Evolutionary conservation across 1,284 basidiomycete species (phyloP).

Genomic region (Cutaneotrichosporon daszewskae): DNA sequence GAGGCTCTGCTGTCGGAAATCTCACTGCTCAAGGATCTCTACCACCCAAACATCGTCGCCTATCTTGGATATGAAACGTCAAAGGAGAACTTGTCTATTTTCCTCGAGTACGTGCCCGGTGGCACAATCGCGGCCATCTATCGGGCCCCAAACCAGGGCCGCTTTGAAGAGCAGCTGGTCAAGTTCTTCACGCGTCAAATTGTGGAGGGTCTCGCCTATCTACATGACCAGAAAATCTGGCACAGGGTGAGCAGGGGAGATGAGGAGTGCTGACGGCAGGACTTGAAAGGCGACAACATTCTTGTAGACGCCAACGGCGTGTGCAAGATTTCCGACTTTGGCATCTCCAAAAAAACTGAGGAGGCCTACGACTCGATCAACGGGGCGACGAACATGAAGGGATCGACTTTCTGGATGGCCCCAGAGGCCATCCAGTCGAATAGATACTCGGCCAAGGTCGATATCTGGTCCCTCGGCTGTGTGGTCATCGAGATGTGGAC

Average conservation of each 20-base stretch:
- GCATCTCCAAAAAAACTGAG: slow-evolving; percentile 76
- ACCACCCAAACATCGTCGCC: slow-evolving; percentile 94
- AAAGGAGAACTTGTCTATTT: slow-evolving; percentile 84
- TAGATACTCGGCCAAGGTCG: slow-evolving; percentile 91
- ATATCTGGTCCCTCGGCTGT: slow-evolving; percentile 98
- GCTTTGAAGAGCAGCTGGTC: slow-evolving; percentile 73
- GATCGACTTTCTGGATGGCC: slow-evolving; percentile 99
- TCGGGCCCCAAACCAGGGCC: slow-evolving; percentile 73
- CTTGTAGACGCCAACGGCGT: slow-evolving; percentile 86
- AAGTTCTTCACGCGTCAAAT: slow-evolving; percentile 90
- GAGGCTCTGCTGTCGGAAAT: slow-evolving; percentile 91
- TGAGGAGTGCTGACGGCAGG: slow-evolving; percentile 55
- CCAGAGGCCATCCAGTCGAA: slow-evolving; percentile 70
- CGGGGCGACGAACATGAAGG: slow-evolving; percentile 80
- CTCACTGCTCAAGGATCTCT: slow-evolving; percentile 89
- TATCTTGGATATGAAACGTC: slow-evolving; percentile 91
- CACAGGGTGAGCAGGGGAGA: slow-evolving; percentile 68
- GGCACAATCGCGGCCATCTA: slow-evolving; percentile 91
- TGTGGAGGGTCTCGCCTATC: slow-evolving; percentile 82
- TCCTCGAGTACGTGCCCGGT: slow-evolving; percentile 97
- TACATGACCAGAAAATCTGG: slow-evolving; percentile 85
- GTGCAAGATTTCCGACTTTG: slow-evolving; percentile 94
- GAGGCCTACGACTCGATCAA: slow-evolving; percentile 77
- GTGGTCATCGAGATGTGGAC: slow-evolving; percentile 98
- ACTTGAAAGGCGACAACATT: slow-evolving; percentile 97